phyloP scores from a whole-genome alignment of 768 basidiomycete species.

The Mycena pura region DNA sequence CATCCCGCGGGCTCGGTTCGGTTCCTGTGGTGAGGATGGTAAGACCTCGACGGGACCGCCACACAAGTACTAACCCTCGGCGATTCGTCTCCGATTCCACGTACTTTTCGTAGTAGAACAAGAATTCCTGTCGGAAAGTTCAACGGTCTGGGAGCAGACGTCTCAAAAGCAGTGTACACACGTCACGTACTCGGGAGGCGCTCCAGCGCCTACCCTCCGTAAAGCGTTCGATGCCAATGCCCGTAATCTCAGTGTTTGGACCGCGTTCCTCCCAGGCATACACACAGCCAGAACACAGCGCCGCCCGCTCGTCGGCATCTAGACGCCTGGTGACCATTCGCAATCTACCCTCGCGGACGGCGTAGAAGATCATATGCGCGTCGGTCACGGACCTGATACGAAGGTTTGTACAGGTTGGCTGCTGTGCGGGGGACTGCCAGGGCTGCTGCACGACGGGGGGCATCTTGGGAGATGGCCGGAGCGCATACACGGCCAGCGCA shows the following conservation, averaged over 20 bases:
- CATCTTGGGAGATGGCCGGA: conserved; percentile 5
- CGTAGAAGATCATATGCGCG: conserved; percentile 83
- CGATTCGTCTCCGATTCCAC: conserved; percentile 52
- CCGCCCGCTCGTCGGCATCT: conserved; percentile 76
- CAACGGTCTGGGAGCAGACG: conserved; percentile 13
- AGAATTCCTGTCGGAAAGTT: conserved; percentile 64
- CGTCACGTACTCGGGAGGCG: conserved; percentile 83
- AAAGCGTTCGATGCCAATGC: conserved; percentile 84
- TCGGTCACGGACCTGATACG: conserved; percentile 81
- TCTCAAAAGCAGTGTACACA: conserved; percentile 39
- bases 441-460: background rate
- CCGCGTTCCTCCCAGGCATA: conserved; percentile 81
- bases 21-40: conserved; percentile 30
- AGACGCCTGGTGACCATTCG: conserved; percentile 79
- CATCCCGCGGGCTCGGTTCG: conserved; percentile 65
- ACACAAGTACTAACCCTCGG: conserved; percentile 41
- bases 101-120: conserved; percentile 85
- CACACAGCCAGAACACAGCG: conserved; percentile 58
- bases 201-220: conserved; percentile 87
- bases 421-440: conserved; percentile 49
- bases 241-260: conserved; percentile 75
- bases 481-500: conserved; percentile 23
- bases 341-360: conserved; percentile 65
- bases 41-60: conserved; percentile 8
- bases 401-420: conserved; percentile 72